phyloP scores from a whole-genome alignment of 805 yeast species.

The Candida piceae region DNA sequence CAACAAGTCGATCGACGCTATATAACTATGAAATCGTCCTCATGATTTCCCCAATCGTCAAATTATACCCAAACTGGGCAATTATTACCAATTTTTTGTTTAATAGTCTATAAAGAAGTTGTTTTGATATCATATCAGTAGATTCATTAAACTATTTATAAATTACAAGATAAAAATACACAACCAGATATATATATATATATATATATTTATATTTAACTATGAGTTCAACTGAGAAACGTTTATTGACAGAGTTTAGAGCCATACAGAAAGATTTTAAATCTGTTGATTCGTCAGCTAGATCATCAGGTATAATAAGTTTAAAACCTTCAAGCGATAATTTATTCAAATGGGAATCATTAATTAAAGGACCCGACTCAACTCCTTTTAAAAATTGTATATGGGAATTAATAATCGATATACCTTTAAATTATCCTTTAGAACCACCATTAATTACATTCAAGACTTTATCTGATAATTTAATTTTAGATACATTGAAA shows the following conservation, averaged over 20 bases:
- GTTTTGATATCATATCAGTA: no score
- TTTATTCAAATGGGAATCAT: slow-evolving; percentile 46
- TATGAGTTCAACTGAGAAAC: slow-evolving; percentile 25
- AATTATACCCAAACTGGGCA: no score
- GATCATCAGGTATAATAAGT: slow-evolving; percentile 30
- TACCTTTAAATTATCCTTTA: slow-evolving; percentile 50
- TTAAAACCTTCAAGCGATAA: slow-evolving; percentile 41
- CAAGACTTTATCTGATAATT: slow-evolving; percentile 11
- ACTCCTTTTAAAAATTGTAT: slow-evolving; percentile 49
- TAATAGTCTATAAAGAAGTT: no score
- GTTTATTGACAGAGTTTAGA: slow-evolving; percentile 35
- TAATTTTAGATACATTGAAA: slow-evolving; percentile 4
- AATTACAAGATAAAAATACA: no score
- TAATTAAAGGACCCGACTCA: slow-evolving; percentile 45
- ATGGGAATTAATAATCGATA: slow-evolving; percentile 44
- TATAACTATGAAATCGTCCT: no score
- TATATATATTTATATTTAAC: no score
- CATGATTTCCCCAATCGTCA: no score
- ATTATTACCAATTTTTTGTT: no score
- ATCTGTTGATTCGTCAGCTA: slow-evolving; percentile 14
- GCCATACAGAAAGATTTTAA: slow-evolving; percentile 26
- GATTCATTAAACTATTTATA: no score
- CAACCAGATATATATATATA: no score
- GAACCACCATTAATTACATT: slow-evolving; percentile 55
- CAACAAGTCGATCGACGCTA: background rate